Evolutionary conservation across 1,284 basidiomycete species (phyloP).

Genomic region (Ganoderma sinense): DNA sequence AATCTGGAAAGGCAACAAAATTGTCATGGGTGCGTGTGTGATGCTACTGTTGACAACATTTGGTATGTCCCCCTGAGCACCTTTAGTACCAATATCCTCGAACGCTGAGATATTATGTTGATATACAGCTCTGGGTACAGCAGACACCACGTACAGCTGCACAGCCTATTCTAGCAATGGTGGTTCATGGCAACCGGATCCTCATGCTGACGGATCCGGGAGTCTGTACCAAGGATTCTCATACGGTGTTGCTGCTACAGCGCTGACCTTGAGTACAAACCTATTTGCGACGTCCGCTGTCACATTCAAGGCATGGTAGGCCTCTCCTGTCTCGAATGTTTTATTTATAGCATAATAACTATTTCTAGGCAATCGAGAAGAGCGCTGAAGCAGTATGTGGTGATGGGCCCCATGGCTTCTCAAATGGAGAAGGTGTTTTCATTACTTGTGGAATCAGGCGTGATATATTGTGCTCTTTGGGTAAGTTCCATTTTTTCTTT

Average conservation of each 20-base stretch:
- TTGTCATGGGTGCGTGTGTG: not conserved
- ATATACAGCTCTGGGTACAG: not conserved
- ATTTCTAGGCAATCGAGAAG: not conserved
- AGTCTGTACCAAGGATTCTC: not conserved
- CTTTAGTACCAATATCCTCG: not conserved
- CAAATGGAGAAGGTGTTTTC: not conserved
- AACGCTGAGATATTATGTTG: not conserved
- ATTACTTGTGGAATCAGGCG: slow-evolving; percentile 1
- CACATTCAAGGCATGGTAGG: not conserved
- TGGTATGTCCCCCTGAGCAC: not conserved
- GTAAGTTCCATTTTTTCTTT: not conserved
- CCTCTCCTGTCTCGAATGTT: not conserved
- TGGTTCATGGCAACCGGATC: not conserved
- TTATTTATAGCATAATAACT: too few species aligned
- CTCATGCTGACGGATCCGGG: not conserved
- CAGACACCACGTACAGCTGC: not conserved
- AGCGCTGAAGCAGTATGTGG: not conserved
- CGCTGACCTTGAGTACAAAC: slow-evolving; percentile 2
- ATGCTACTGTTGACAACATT: not conserved
- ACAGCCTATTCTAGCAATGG: not conserved
- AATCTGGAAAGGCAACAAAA: not conserved
- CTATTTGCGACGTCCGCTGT: not conserved
- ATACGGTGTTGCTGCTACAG: not conserved
- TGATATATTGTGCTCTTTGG: slow-evolving; percentile 1
- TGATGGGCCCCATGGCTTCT: not conserved